Percentiles rank a stretch among this genome's conserved stretches.
Conservation (phyloP, 148 eudicot genomes). For the Camellia sinensis region DNA sequence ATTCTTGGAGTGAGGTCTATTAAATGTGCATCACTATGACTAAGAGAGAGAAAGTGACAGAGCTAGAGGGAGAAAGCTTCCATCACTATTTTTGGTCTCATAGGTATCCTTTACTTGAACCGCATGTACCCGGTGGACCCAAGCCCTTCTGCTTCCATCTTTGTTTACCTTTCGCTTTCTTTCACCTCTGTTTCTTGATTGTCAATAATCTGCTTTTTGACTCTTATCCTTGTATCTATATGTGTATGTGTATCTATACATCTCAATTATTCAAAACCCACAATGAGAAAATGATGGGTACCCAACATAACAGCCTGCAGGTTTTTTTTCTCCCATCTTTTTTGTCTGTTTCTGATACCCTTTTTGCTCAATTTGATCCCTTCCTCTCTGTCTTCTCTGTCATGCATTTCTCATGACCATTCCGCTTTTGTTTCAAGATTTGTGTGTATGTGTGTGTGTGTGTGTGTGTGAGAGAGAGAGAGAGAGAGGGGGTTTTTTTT, state of each 20-base stretch:
- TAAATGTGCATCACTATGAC: background rate
- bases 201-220: background rate
- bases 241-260: background rate
- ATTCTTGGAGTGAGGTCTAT: background rate
- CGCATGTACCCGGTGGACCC: background rate
- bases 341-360: background rate
- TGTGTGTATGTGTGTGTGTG: background rate
- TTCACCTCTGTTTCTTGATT: conserved; percentile 4
- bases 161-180: conserved; percentile 20
- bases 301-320: background rate
- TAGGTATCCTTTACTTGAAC: background rate
- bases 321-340: background rate
- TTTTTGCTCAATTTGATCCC: conserved; percentile 14
- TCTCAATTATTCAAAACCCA: conserved; percentile 13
- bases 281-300: background rate
- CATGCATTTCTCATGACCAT: conserved; percentile 13
- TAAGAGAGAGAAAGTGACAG: background rate
- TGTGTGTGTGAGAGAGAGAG: background rate
- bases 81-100: background rate
- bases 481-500: background rate
- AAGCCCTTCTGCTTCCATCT: background rate
- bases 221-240: conserved; percentile 6
- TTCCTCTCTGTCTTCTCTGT: conserved; percentile 1
- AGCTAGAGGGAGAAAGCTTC: background rate
- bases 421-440: conserved; percentile 3